Evolutionary conservation across 257 asterid genomes (phyloP), one percentile per base, ranked within the genome.

Genomic region (Striga asiatica): DNA sequence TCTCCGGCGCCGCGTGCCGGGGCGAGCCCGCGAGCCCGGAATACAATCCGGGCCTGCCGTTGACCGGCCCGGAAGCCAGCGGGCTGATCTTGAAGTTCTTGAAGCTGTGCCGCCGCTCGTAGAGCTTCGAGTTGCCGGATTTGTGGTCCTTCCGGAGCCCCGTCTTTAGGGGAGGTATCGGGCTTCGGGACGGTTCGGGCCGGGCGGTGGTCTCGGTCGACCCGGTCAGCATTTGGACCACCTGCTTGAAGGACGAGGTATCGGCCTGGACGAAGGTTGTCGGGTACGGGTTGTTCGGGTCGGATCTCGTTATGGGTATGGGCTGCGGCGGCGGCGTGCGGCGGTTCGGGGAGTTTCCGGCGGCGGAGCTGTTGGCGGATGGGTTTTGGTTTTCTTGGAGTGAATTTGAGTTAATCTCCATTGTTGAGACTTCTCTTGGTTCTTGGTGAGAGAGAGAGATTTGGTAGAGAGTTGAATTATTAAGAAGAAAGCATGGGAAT

Each of bases 231-330:
- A 81, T 78, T 70, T 86, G 98, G 56, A 86, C 98, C 1, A 83
- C 95, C 56, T 89, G 92, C 51, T 86, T 89, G 96, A 89, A 89
- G 63, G 94, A 79, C 62, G 82, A 64, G 35, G 94, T 78, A 61
- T 89, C 96, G 0, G 98, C 96, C 63, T 89, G 95, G 71, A 89
- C 95, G 75, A 86, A 89, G 68, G 98, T 89, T n/a, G 98, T 89
- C 41, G 98, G 95, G 73, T 81, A 80, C 0, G 95, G 95, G 74
- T 60, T 83, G 54, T 78, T 84, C 0, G 91, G 88, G 67, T 84
- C 97, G 80, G 97, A 88, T 84, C 95, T 84, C 55, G 92, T 66
- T 39, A 79, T 73, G 61, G 96, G 96, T 1, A 7, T 3, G 5
- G 32, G 3, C 32, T n/a, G n/a, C 32, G 32, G 3, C 32, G 32